Percentiles rank a stretch among this genome's conserved stretches.
Evolutionary conservation across 768 basidiomycete species (phyloP).

Genomic region (Kockovaella imperatae): DNA sequence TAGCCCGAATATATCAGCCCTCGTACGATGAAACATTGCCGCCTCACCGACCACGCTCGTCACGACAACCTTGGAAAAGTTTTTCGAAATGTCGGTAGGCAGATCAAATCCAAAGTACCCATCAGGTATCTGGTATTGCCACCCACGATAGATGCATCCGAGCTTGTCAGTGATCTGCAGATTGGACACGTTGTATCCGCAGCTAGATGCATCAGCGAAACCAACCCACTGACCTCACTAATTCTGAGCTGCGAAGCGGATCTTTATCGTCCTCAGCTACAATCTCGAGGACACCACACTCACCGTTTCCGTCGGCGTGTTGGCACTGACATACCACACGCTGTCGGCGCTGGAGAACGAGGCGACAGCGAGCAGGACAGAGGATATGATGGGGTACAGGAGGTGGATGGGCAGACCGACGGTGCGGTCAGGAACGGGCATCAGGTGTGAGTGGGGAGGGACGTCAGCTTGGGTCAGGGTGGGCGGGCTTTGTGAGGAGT

Average conservation of each 20-base stretch:
- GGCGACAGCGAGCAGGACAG: constrained; percentile 28
- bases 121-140: constrained; percentile 26
- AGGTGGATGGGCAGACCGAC: constrained; percentile 34
- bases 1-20: not conserved
- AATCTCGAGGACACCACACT: constrained; percentile 1
- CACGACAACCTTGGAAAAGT: constrained; percentile 23
- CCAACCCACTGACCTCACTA: constrained; percentile 8
- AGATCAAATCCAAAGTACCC: constrained; percentile 32
- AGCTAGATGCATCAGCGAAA: constrained; percentile 11
- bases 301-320: constrained; percentile 21
- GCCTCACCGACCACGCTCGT: constrained; percentile 17
- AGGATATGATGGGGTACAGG: constrained; percentile 25
- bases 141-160: constrained; percentile 33
- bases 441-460: too few relatives aligned
- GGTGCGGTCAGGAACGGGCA: constrained; percentile 28
- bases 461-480: too few relatives aligned
- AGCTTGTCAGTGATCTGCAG: constrained; percentile 27
- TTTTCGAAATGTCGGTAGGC: constrained; percentile 21
- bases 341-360: constrained; percentile 29
- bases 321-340: constrained; percentile 32
- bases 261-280: not conserved
- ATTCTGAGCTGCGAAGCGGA: constrained; percentile 13
- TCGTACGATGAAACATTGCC: not conserved
- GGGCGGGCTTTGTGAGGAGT: too few relatives aligned
- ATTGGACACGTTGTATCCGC: constrained; percentile 36